Evolutionary conservation across 164 flowering plant genomes (phyloP).

Genomic region (Kalanchoe fedtschenkoi): DNA sequence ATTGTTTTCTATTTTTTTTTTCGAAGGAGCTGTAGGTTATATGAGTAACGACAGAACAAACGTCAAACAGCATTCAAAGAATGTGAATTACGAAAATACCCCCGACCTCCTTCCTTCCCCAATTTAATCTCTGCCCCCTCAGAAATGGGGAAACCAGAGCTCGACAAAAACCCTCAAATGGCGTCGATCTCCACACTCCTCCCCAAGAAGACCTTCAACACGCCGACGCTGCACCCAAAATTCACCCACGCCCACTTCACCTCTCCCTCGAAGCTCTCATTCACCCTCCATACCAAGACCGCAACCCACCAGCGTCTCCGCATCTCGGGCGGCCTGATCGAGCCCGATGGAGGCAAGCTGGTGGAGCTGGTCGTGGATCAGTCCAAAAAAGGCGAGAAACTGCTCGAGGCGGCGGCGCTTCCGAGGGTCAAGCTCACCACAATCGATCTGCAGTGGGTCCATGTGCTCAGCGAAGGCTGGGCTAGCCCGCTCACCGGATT

Average conservation of each 20-base stretch:
- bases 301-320: conserved; percentile 11
- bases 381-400: conserved; percentile 27
- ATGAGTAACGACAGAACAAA: no score
- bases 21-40: no score
- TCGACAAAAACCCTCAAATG: conserved; percentile 18
- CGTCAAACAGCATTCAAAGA: neutral
- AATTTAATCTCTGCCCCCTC: neutral
- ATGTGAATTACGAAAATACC: neutral
- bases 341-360: conserved; percentile 88
- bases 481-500: conserved; percentile 62
- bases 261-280: conserved; percentile 8
- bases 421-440: conserved; percentile 49
- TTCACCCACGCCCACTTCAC: conserved; percentile 17
- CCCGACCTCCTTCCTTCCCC: neutral
- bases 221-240: conserved; percentile 9
- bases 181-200: conserved; percentile 33
- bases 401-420: conserved; percentile 35
- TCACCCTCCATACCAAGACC: conserved; percentile 9
- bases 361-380: conserved; percentile 56
- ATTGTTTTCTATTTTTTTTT: no score
- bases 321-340: conserved; percentile 48
- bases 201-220: conserved; percentile 16
- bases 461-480: conserved; percentile 73
- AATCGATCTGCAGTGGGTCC: conserved; percentile 88
- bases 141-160: neutral